These are phyloP conservation scores for Aspergillus fructus DNA, from an alignment of 2,329 filamentous ascomycete species.

Conservation along the genomic window DNA sequence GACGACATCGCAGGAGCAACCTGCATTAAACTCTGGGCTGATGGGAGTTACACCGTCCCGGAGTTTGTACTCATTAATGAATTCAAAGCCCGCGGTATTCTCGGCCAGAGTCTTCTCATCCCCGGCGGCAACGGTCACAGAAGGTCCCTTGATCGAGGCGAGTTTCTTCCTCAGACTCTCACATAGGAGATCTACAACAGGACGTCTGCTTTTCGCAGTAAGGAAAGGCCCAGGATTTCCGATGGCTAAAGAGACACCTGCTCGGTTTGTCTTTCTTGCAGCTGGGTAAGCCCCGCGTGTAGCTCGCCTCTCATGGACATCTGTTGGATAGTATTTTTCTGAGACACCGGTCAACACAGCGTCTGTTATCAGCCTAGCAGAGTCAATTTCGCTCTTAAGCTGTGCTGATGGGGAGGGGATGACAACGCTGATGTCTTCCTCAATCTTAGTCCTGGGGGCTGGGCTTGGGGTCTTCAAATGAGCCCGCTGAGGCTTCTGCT, in stretches of 20 bases:
- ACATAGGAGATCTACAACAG: slow-evolving; percentile 13
- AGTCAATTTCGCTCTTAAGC: slow-evolving; percentile 17
- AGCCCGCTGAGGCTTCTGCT: background rate
- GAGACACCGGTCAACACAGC: slow-evolving; percentile 19
- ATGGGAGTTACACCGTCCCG: slow-evolving; percentile 30
- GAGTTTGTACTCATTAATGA: slow-evolving; percentile 37
- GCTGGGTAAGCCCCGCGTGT: slow-evolving; percentile 20
- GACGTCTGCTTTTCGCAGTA: background rate
- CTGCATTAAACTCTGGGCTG: slow-evolving; percentile 30
- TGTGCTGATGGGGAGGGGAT: slow-evolving; percentile 25
- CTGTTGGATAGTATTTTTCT: slow-evolving; percentile 22
- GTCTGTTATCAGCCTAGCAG: slow-evolving; percentile 6
- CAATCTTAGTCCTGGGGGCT: slow-evolving; percentile 1
- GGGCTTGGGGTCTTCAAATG: slow-evolving; percentile 9
- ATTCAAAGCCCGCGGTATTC: slow-evolving; percentile 38
- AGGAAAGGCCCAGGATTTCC: slow-evolving; percentile 11
- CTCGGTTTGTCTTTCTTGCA: slow-evolving; percentile 15
- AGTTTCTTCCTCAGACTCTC: slow-evolving; percentile 26
- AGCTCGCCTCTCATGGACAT: slow-evolving; percentile 21
- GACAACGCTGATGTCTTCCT: slow-evolving; percentile 19
- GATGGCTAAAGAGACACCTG: slow-evolving; percentile 9
- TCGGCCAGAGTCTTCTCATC: slow-evolving; percentile 21
- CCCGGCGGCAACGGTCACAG: slow-evolving; percentile 22
- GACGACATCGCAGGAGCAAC: slow-evolving; percentile 30
- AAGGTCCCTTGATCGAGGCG: slow-evolving; percentile 26